Percentiles rank a stretch among this genome's conserved stretches.
These are phyloP conservation scores for Lumnitzera racemosa DNA, from an alignment of 345 rosid genomes.

Conservation along the genomic window DNA sequence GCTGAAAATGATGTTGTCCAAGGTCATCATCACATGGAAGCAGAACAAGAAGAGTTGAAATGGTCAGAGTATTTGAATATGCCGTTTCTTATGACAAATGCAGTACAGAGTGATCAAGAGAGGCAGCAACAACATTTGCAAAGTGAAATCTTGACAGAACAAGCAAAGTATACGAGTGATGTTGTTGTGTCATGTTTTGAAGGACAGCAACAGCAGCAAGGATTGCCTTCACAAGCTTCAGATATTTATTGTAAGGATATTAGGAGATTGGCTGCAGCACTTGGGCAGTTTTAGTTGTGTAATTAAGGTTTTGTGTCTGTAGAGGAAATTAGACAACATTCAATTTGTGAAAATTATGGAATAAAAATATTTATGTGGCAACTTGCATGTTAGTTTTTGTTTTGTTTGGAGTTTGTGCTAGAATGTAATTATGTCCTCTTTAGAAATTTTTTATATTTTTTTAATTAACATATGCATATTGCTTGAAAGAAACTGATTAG, in stretches of 20 bases:
- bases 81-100: constrained; percentile 6
- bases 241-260: constrained; percentile 13
- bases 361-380: too few species aligned
- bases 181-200: neutral
- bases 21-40: neutral
- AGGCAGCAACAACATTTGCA: constrained; percentile 2
- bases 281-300: constrained; percentile 4
- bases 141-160: neutral
- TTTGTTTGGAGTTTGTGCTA: too few species aligned
- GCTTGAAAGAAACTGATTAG: too few species aligned
- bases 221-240: constrained; percentile 6
- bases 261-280: constrained; percentile 13
- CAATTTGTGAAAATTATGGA: too few species aligned
- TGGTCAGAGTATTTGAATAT: constrained; percentile 18
- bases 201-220: constrained; percentile 5
- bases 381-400: too few species aligned
- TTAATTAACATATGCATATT: too few species aligned
- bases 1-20: neutral
- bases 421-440: too few species aligned
- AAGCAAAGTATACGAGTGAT: constrained; percentile 4
- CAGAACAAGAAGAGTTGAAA: constrained; percentile 10
- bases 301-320: neutral
- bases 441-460: too few species aligned
- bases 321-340: too few species aligned
- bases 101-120: constrained; percentile 5